Conservation (phyloP, 768 basidiomycete genomes). For the Imleria badia region DNA sequence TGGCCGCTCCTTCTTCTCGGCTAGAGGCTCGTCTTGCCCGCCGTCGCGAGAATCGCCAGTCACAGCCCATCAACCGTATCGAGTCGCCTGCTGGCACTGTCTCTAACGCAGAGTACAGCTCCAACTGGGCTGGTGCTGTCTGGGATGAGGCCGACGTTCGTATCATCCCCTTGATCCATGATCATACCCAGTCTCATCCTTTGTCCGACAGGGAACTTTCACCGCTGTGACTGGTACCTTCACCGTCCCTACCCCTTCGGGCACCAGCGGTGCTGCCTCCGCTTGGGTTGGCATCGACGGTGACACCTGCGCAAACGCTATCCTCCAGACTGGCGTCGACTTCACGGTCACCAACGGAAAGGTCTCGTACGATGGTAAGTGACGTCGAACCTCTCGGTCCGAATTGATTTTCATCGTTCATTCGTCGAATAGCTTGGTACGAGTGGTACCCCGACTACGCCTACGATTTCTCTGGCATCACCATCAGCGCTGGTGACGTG, state of each 20-base stretch:
- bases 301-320: constrained; percentile 8
- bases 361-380: constrained; percentile 16
- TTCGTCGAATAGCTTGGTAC: constrained; percentile 20
- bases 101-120: constrained; percentile 15
- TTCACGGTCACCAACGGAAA: not conserved
- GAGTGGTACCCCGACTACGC: constrained; percentile 21
- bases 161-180: not conserved
- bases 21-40: constrained; percentile 12
- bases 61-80: constrained; percentile 5
- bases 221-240: constrained; percentile 18
- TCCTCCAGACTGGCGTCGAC: constrained; percentile 23
- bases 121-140: constrained; percentile 21
- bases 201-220: constrained; percentile 18
- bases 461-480: constrained; percentile 14
- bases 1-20: constrained; percentile 19
- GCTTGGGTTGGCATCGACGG: constrained; percentile 29
- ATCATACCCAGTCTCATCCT: not conserved
- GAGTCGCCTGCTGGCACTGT: not conserved
- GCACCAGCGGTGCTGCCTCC: constrained; percentile 9
- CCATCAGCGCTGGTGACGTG: constrained; percentile 15
- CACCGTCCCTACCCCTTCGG: constrained; percentile 17
- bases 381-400: too few species aligned
- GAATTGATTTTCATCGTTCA: not conserved
- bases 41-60: constrained; percentile 14
- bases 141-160: constrained; percentile 7